Conservation (phyloP, 768 basidiomycete genomes). For the Tulasnella sp. region DNA sequence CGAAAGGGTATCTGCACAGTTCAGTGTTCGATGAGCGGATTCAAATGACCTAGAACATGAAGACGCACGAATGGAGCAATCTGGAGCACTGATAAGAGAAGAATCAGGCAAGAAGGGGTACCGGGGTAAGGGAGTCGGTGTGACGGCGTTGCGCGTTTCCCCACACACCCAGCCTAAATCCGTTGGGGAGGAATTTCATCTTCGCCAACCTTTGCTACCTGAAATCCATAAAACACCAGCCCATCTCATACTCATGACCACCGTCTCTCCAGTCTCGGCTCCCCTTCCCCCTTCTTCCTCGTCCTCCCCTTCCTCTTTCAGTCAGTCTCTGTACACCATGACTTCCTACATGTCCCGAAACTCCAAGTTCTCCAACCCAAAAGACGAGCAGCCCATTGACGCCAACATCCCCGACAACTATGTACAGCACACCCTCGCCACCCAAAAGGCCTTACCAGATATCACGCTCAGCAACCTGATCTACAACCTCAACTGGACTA, state of each 20-base stretch:
- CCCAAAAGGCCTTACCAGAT: conserved; percentile 55
- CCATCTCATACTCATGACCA: background rate
- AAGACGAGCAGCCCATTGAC: conserved; percentile 25
- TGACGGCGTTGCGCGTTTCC: too few species aligned
- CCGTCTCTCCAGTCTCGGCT: background rate
- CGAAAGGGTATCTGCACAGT: too few species aligned
- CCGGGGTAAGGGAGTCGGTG: too few species aligned
- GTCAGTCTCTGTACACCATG: background rate
- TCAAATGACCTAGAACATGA: too few species aligned
- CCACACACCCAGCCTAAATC: too few species aligned
- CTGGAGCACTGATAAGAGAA: too few species aligned
- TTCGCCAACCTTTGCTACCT: too few species aligned
- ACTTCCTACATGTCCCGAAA: background rate
- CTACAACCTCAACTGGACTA: conserved; percentile 67
- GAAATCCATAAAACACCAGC: background rate
- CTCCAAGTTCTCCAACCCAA: background rate
- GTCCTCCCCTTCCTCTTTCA: background rate
- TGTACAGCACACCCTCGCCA: conserved; percentile 61
- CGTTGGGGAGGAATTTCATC: too few species aligned
- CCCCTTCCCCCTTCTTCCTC: background rate
- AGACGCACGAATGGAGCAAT: too few species aligned
- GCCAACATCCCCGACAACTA: conserved; percentile 64
- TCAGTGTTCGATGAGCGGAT: too few species aligned
- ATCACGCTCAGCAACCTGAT: conserved; percentile 47
- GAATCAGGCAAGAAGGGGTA: too few species aligned